Evolutionary conservation across 768 basidiomycete genomes (phyloP).

Genomic region (Suillus paluster): DNA sequence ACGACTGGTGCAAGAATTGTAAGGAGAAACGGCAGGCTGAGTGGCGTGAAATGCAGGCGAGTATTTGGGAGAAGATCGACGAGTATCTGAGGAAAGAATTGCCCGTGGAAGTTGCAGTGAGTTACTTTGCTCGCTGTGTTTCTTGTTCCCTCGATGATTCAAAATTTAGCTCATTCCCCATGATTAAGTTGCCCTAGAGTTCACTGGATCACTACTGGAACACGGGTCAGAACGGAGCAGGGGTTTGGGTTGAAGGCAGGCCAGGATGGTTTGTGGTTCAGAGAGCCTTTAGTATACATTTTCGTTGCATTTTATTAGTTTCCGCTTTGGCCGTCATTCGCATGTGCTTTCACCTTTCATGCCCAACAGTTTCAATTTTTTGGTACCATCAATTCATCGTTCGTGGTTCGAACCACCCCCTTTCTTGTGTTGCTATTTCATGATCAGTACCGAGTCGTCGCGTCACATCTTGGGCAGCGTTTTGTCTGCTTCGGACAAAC

Average conservation of each 20-base stretch:
- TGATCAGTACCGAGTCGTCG: too few species aligned
- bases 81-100: background rate
- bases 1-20: slow-evolving; percentile 38
- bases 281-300: background rate
- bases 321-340: background rate
- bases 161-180: background rate
- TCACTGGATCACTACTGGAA: too few species aligned
- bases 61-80: background rate
- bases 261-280: background rate
- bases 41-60: background rate
- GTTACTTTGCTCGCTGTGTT: background rate
- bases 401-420: background rate
- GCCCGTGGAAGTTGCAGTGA: background rate
- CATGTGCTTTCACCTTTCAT: background rate
- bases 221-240: background rate
- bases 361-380: background rate
- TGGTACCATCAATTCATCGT: background rate
- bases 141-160: background rate
- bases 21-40: background rate
- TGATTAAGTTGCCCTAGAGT: background rate
- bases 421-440: background rate
- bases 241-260: background rate
- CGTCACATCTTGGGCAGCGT: too few species aligned
- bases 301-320: background rate
- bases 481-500: too few species aligned